A percentile compares a stretch with the other conserved stretches of the same genome.
Conservation (phyloP, 169 alveolate genomes). For the Plasmodium berghei region DNA sequence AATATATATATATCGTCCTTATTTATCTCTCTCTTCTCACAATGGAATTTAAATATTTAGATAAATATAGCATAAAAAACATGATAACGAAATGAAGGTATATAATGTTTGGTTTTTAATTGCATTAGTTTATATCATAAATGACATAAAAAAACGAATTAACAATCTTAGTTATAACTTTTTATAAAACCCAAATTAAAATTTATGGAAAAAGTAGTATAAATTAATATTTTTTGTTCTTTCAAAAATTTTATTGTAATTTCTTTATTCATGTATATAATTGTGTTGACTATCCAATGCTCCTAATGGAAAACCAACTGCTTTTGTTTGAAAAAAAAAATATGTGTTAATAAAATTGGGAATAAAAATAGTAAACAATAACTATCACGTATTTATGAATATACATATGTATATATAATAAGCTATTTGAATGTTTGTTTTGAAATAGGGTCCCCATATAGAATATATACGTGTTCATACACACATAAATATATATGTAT, state of each 20-base stretch:
- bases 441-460: neutral
- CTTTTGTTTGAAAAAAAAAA: slow-evolving; percentile 58
- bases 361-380: neutral
- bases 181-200: slow-evolving; percentile 2
- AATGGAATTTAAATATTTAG: too few relatives aligned
- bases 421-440: neutral
- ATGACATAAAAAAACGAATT: too few relatives aligned
- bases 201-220: neutral
- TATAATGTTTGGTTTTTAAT: too few relatives aligned
- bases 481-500: neutral
- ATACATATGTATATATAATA: neutral
- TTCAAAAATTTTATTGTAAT: slow-evolving; percentile 7
- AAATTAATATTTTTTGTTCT: neutral
- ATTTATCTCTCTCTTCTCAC: too few relatives aligned
- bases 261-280: slow-evolving; percentile 16
- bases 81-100: too few relatives aligned
- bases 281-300: slow-evolving; percentile 71
- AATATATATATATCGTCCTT: too few relatives aligned
- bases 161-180: too few relatives aligned
- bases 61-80: too few relatives aligned
- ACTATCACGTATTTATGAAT: neutral
- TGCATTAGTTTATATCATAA: too few relatives aligned
- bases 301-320: slow-evolving; percentile 81
- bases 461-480: neutral
- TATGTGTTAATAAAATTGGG: slow-evolving; percentile 16